Base-by-base conservation (phyloP, 768 basidiomycete genomes). In the Suillus subluteus region DNA sequence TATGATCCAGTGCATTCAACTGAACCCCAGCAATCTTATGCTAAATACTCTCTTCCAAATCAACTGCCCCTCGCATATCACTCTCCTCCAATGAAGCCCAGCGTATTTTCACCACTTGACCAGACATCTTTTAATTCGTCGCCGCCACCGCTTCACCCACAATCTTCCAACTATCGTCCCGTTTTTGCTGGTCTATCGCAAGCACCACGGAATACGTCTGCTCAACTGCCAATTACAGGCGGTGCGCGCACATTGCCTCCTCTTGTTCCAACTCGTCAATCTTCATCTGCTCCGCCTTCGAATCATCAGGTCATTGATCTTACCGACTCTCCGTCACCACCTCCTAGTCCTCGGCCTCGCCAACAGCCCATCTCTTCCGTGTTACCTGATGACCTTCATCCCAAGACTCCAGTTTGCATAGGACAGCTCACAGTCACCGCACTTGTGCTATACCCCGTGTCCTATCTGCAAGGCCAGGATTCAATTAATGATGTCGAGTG, bases 351-450 rank as follows among this genome's bases (percentile, higher is more conserved):
- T 26, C 73, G 73, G 37, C 74, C 69, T n/a, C 71, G 58, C 32
- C 70, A 72, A 37, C 76, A 75, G 56, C 68, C 73, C 65, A 66
- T 72, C 69, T 63, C 73, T 32, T 64, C 71, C 6, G 58, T 74
- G 13, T 78, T 88, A 2, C 85, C 88, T 3, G 79, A 82, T 11
- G 89, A 92, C 55, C 77, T 92, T 21, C 84, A 91, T 7, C 91
- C 90, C 16, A 92, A 90, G 80, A 92, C 91, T 0, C 91, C 93
- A 18, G 88, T 96, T 62, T 96, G 95, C 76, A 95, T 96, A 58
- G 95, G 95, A 1, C 90, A 92, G 66, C 82, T 96, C 43, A 82
- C 83, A n/a, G 89, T 90, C 23, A 93, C 91, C 21, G 94, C 93
- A 16, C 86, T 96, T 35, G 88, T 96, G 41, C 82, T 95, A n/a